phyloP scores from a whole-genome alignment of 2,329 filamentous ascomycete genomes.

The Parastagonospora avenae region DNA sequence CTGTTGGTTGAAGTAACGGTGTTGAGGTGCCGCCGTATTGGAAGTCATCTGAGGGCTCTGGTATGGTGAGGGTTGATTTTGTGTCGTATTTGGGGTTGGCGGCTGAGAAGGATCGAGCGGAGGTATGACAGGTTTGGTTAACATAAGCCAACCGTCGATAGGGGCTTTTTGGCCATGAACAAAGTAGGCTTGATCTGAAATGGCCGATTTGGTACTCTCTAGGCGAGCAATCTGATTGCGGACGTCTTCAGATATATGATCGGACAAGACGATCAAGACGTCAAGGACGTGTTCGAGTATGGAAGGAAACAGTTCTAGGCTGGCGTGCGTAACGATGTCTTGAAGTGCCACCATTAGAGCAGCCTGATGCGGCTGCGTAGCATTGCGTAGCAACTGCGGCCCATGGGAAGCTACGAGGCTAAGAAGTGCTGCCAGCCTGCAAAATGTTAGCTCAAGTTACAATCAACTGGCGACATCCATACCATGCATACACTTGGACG shows the following conservation, averaged over 20 bases:
- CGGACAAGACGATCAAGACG: constrained; percentile 49
- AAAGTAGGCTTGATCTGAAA: constrained; percentile 47
- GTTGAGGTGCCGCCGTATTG: constrained; percentile 22
- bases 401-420: constrained; percentile 49
- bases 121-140: constrained; percentile 40
- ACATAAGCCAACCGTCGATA: constrained; percentile 50
- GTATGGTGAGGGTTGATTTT: constrained; percentile 21
- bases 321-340: constrained; percentile 45
- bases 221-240: constrained; percentile 41
- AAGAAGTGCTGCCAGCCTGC: constrained; percentile 45
- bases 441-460: constrained; percentile 13
- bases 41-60: constrained; percentile 27
- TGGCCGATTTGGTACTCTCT: constrained; percentile 24
- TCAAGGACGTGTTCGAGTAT: constrained; percentile 52
- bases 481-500: constrained; percentile 31
- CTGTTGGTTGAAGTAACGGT: constrained; percentile 36
- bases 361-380: constrained; percentile 35
- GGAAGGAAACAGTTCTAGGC: constrained; percentile 40
- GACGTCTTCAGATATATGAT: constrained; percentile 47
- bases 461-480: background rate
- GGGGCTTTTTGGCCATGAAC: constrained; percentile 45
- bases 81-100: constrained; percentile 17
- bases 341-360: constrained; percentile 44
- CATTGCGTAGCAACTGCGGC: constrained; percentile 27
- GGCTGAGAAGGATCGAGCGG: constrained; percentile 20